Conservation (phyloP, 2,329 filamentous ascomycete genomes). For the Capronia coronata region DNA sequence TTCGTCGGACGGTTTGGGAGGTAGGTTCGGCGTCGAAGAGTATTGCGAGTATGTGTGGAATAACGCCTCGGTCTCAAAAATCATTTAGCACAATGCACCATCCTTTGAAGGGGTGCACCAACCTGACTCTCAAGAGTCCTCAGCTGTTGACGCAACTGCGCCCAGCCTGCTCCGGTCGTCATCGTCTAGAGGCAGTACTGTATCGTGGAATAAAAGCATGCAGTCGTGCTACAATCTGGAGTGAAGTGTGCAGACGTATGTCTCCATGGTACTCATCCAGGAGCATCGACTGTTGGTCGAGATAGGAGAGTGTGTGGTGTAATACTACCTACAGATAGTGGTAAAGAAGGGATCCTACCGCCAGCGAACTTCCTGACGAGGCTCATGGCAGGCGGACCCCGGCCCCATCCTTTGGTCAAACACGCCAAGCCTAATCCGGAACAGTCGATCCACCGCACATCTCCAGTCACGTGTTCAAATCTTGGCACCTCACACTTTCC, state of each 20-base stretch:
- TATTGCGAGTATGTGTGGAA: constrained; percentile 79
- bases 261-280: constrained; percentile 1
- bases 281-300: background rate
- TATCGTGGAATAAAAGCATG: background rate
- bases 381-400: too few relatives aligned
- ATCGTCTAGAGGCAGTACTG: constrained; percentile 6
- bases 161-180: constrained; percentile 66
- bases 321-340: too few relatives aligned
- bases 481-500: constrained; percentile 12
- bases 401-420: background rate
- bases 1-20: constrained; percentile 76
- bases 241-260: background rate
- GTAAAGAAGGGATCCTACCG: too few relatives aligned
- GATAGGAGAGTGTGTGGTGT: too few relatives aligned
- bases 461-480: constrained; percentile 6
- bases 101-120: constrained; percentile 22
- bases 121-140: constrained; percentile 86
- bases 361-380: constrained; percentile 3
- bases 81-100: constrained; percentile 15
- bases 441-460: too few relatives aligned
- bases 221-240: background rate
- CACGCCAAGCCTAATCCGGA: background rate
- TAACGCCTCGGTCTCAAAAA: constrained; percentile 64
- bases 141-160: constrained; percentile 88
- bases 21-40: constrained; percentile 69